Conservation (phyloP, 2,329 filamentous ascomycete species). For the Elsinoe arachidis region DNA sequence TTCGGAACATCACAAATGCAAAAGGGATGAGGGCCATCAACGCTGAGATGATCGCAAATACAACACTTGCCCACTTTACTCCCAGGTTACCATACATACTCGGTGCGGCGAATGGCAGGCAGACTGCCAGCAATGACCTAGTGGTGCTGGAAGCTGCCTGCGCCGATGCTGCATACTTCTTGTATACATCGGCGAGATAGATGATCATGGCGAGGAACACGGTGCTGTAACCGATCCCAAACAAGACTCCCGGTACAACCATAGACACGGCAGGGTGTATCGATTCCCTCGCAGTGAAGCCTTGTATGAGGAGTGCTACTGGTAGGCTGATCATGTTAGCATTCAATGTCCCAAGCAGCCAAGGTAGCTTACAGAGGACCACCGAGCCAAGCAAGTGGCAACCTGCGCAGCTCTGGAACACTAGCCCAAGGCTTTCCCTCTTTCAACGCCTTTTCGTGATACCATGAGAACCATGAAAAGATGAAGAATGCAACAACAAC, state of each 20-base stretch:
- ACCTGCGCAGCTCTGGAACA: not conserved
- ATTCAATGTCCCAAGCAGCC: too few species aligned
- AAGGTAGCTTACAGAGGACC: not conserved
- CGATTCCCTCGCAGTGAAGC: not conserved
- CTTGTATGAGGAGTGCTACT: not conserved
- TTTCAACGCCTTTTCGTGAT: not conserved
- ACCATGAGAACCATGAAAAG: not conserved
- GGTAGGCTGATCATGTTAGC: not conserved
- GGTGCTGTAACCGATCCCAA: not conserved
- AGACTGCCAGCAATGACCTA: not conserved
- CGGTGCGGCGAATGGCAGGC: not conserved
- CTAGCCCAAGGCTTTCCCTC: not conserved
- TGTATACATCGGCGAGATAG: constrained; percentile 1
- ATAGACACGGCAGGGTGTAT: not conserved
- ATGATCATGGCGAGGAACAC: constrained; percentile 1
- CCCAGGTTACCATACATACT: not conserved
- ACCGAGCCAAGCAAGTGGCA: not conserved
- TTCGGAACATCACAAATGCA: not conserved
- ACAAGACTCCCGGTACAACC: constrained; percentile 11
- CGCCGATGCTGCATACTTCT: not conserved
- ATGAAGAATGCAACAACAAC: not conserved
- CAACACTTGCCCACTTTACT: not conserved
- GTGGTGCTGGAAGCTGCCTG: not conserved
- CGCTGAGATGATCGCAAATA: not conserved
- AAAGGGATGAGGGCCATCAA: not conserved